Conservation (phyloP, 2,329 filamentous ascomycete genomes). For the Sordariomycetes sp. region DNA sequence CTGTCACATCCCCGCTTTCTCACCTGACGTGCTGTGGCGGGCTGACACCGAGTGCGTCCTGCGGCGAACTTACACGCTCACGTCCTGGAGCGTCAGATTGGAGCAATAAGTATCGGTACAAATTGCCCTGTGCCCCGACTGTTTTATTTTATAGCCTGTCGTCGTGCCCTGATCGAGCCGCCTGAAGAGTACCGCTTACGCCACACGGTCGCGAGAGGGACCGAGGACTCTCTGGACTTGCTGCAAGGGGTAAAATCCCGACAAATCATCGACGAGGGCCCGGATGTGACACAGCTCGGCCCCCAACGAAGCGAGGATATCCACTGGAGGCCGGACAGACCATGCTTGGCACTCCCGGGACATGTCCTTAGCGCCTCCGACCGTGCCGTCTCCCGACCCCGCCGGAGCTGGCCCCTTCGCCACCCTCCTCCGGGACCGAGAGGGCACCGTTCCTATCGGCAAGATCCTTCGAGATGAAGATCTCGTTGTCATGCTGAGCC, state of each 20-base stretch:
- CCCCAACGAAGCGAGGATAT: background rate
- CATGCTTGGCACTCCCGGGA: background rate
- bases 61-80: too few species aligned
- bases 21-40: too few species aligned
- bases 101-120: too few species aligned
- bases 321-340: background rate
- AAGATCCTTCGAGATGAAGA: conserved; percentile 32
- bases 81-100: too few species aligned
- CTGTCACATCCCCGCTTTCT: too few species aligned
- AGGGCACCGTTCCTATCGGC: conserved; percentile 34
- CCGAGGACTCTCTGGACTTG: too few species aligned
- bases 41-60: too few species aligned
- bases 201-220: too few species aligned
- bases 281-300: background rate
- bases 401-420: conserved; percentile 11
- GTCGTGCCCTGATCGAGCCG: too few species aligned
- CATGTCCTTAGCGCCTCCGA: background rate
- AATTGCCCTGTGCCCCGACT: too few species aligned
- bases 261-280: background rate
- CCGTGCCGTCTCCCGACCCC: conserved; percentile 1
- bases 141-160: too few species aligned
- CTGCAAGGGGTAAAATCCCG: background rate
- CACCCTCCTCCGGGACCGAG: conserved; percentile 28
- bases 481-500: conserved; percentile 51
- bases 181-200: too few species aligned